phyloP scores from a whole-genome alignment of 306 rosid species.

The Gleditsia sinensis region DNA sequence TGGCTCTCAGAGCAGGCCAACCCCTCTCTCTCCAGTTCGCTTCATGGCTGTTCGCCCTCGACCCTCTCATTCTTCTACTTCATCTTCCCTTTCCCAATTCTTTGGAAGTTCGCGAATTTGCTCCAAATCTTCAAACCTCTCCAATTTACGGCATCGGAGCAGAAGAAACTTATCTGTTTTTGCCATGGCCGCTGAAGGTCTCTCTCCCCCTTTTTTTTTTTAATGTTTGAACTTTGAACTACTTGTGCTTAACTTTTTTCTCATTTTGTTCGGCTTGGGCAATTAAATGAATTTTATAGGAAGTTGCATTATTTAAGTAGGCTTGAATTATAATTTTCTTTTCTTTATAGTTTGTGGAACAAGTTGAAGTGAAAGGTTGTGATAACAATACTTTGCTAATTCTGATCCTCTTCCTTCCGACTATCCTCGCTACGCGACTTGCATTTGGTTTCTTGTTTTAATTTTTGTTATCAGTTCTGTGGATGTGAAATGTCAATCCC shows the following conservation, averaged over 20 bases:
- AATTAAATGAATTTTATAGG: neutral
- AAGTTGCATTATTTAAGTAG: neutral
- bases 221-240: neutral
- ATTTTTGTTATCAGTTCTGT: neutral
- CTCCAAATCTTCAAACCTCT: slow-evolving; percentile 36
- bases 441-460: neutral
- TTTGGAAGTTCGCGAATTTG: slow-evolving; percentile 48
- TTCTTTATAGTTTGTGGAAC: neutral
- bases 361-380: neutral
- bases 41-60: slow-evolving; percentile 54
- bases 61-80: slow-evolving; percentile 46
- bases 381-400: neutral
- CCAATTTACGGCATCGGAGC: slow-evolving; percentile 39
- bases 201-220: slow-evolving; percentile 12
- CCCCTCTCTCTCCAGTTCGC: slow-evolving; percentile 48
- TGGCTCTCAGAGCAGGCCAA: slow-evolving; percentile 63
- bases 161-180: slow-evolving; percentile 61
- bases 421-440: neutral
- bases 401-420: neutral
- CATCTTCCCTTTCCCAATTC: slow-evolving; percentile 63
- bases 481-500: neutral
- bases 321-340: neutral
- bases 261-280: neutral
- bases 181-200: slow-evolving; percentile 89
- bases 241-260: neutral